phyloP scores from a whole-genome alignment of 306 rosid genomes.

The Fragaria nilgerrensis region DNA sequence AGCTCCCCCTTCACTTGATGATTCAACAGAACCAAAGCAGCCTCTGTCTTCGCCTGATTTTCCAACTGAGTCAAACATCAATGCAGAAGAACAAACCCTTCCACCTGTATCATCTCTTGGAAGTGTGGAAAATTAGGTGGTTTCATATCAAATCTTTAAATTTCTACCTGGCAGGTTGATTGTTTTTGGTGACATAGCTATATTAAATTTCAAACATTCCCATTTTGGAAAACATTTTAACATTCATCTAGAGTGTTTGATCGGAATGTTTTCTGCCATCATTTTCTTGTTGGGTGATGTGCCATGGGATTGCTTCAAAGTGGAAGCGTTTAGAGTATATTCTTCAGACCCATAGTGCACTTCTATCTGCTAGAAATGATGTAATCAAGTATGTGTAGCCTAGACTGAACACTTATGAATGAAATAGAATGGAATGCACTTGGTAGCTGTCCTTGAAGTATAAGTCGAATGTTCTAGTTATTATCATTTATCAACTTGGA shows the following conservation, averaged over 20 bases:
- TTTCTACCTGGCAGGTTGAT: background rate
- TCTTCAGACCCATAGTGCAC: background rate
- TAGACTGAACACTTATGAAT: background rate
- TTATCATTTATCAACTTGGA: background rate
- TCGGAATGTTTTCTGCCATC: background rate
- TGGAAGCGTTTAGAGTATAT: background rate
- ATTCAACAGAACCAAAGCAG: slow-evolving; percentile 5
- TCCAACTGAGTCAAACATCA: slow-evolving; percentile 8
- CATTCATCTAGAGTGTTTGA: background rate
- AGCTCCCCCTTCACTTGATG: slow-evolving; percentile 19
- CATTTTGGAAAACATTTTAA: background rate
- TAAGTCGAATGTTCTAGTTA: background rate
- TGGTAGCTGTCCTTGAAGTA: background rate
- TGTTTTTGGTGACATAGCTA: slow-evolving; percentile 9
- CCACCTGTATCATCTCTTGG: slow-evolving; percentile 15
- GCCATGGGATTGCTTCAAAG: background rate
- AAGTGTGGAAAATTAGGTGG: background rate
- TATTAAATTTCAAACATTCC: background rate
- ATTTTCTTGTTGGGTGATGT: slow-evolving; percentile 8
- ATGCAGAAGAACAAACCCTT: slow-evolving; percentile 18
- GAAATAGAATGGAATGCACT: background rate
- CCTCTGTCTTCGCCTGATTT: background rate
- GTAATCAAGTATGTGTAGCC: background rate
- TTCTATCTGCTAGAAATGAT: background rate
- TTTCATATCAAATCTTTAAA: background rate